phyloP scores from a whole-genome alignment of 192 early-diverging fungal genomes.

The Coemansia sp. region DNA sequence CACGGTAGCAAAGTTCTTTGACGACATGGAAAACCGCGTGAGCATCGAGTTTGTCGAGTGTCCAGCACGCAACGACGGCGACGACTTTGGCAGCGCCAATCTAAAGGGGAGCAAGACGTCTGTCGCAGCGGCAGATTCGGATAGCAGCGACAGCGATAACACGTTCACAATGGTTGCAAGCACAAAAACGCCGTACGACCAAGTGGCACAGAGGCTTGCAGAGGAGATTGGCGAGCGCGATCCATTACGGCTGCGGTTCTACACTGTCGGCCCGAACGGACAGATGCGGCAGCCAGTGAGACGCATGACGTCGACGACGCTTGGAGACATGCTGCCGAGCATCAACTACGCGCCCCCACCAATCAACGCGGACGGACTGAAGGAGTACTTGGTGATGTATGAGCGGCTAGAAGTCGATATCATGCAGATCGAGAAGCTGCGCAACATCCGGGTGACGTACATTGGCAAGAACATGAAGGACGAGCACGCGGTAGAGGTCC shows the following conservation, averaged over 20 bases:
- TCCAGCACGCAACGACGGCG: slow-evolving; percentile 26
- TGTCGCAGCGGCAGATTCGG: not conserved
- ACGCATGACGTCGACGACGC: slow-evolving; percentile 48
- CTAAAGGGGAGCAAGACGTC: slow-evolving; percentile 2
- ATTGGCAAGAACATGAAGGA: slow-evolving; percentile 69
- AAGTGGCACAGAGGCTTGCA: slow-evolving; percentile 66
- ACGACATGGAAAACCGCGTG: slow-evolving; percentile 69
- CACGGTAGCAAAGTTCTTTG: slow-evolving; percentile 71
- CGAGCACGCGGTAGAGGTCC: slow-evolving; percentile 66
- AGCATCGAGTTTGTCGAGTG: slow-evolving; percentile 71
- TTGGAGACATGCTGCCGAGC: slow-evolving; percentile 59
- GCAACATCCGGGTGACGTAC: slow-evolving; percentile 65
- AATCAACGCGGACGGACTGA: slow-evolving; percentile 13
- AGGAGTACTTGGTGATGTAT: slow-evolving; percentile 65
- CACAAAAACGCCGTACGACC: slow-evolving; percentile 31
- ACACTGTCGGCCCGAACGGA: slow-evolving; percentile 31
- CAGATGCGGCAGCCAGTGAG: slow-evolving; percentile 51
- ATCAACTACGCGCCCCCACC: slow-evolving; percentile 18
- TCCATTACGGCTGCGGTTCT: slow-evolving; percentile 76
- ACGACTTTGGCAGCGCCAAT: not conserved
- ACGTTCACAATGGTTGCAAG: slow-evolving; percentile 12
- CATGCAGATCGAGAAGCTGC: slow-evolving; percentile 80
- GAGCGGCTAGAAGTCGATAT: slow-evolving; percentile 82
- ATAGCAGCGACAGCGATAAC: slow-evolving; percentile 7
- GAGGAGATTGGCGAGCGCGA: slow-evolving; percentile 44